Percentiles rank a stretch among this genome's conserved stretches.
phyloP scores from a whole-genome alignment of 306 rosid genomes.

The Lathyrus tuberosus region DNA sequence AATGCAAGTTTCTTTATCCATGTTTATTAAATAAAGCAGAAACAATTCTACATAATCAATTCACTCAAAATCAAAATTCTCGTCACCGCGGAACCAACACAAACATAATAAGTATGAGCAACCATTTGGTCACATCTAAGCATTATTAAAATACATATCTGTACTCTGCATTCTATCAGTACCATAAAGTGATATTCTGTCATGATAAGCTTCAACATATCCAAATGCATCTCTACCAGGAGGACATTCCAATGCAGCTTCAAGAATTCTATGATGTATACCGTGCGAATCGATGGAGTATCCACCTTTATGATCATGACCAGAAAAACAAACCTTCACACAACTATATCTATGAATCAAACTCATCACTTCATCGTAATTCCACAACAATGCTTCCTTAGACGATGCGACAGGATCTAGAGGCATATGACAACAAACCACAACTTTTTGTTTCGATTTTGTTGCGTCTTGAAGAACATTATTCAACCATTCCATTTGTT shows the following conservation, averaged over 20 bases:
- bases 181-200: slow-evolving; percentile 66
- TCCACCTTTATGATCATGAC: slow-evolving; percentile 93
- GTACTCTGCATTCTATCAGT: slow-evolving; percentile 63
- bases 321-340: slow-evolving; percentile 78
- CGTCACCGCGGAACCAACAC: too few relatives aligned
- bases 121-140: slow-evolving; percentile 18
- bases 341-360: slow-evolving; percentile 69
- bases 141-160: slow-evolving; percentile 59
- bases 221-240: slow-evolving; percentile 78
- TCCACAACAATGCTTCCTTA: slow-evolving; percentile 77
- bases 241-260: slow-evolving; percentile 95
- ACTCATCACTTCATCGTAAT: slow-evolving; percentile 76
- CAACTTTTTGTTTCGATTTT: slow-evolving; percentile 65
- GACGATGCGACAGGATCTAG: slow-evolving; percentile 67
- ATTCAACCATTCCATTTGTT: slow-evolving; percentile 84
- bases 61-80: too few relatives aligned
- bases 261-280: slow-evolving; percentile 81
- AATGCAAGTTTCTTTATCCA: not conserved
- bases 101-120: not conserved
- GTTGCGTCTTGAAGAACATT: slow-evolving; percentile 69
- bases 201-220: slow-evolving; percentile 66
- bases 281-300: slow-evolving; percentile 78
- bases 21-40: not conserved
- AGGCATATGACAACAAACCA: slow-evolving; percentile 83
- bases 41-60: too few relatives aligned